Percentiles rank a stretch among this genome's conserved stretches.
phyloP scores from a whole-genome alignment of 2,329 filamentous ascomycete species.

The Alternaria ventricosa region DNA sequence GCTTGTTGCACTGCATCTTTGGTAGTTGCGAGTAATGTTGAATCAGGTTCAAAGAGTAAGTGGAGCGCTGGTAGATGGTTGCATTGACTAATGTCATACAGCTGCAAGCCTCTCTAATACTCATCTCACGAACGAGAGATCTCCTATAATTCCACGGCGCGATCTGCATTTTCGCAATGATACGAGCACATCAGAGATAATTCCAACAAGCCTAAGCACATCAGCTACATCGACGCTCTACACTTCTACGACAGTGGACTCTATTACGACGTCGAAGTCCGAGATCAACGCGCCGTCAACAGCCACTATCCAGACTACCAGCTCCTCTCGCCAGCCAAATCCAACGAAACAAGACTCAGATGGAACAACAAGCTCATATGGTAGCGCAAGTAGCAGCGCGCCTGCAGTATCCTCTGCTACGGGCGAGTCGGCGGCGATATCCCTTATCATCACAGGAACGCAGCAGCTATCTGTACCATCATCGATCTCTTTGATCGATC shows the following conservation, averaged over 20 bases:
- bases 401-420: not conserved
- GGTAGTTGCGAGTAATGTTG: not conserved
- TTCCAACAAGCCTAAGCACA: not conserved
- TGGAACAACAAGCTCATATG: not conserved
- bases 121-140: not conserved
- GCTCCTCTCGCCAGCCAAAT: not conserved
- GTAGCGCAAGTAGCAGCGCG: not conserved
- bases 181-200: constrained; percentile 2
- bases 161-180: constrained; percentile 9
- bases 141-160: constrained; percentile 11
- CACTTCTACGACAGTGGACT: not conserved
- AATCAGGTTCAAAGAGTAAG: constrained; percentile 1
- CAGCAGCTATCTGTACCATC: not conserved
- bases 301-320: not conserved
- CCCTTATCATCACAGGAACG: not conserved
- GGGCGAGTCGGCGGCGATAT: not conserved
- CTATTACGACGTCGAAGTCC: not conserved
- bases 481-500: not conserved
- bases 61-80: not conserved
- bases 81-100: not conserved
- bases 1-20: constrained; percentile 11
- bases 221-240: not conserved
- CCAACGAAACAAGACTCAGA: not conserved
- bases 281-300: not conserved
- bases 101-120: not conserved